These are phyloP conservation scores for Aspergillus niger DNA, from an alignment of 2,329 filamentous ascomycete species.

Conservation along the genomic window DNA sequence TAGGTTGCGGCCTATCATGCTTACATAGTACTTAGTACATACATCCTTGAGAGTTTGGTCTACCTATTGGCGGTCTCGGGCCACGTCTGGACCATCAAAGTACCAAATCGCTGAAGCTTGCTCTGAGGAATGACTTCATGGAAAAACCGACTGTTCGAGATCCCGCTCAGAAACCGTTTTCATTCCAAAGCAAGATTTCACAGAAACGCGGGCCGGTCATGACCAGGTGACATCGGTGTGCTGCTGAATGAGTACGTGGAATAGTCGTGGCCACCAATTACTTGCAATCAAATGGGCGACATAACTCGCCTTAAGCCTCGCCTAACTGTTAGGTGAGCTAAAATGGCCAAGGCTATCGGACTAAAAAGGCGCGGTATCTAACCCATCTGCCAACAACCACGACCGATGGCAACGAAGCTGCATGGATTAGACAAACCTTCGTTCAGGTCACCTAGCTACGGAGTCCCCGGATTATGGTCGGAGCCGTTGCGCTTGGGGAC, in stretches of 20 bases:
- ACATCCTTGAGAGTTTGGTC: neutral
- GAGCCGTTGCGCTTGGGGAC: conserved; percentile 1
- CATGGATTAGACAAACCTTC: neutral
- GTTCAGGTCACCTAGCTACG: neutral
- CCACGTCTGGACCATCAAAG: neutral
- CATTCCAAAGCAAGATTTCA: neutral
- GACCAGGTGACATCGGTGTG: neutral
- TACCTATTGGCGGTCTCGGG: neutral
- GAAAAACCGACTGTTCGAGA: neutral
- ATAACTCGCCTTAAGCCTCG: conserved; percentile 5
- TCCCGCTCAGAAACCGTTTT: neutral
- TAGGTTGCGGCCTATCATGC: neutral
- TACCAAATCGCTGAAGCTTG: neutral
- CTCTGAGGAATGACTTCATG: neutral
- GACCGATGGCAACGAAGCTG: neutral
- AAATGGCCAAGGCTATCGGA: neutral
- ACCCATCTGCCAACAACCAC: conserved; percentile 2
- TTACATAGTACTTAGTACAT: no score
- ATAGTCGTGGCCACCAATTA: conserved; percentile 1
- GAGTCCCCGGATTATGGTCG: conserved; percentile 1
- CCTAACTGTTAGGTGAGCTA: neutral
- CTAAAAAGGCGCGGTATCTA: neutral
- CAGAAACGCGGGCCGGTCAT: neutral
- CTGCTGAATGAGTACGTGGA: neutral
- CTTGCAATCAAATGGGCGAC: neutral